Evolutionary conservation across 139 green algal species (phyloP).

Genomic region (Nannochloris sp.): DNA sequence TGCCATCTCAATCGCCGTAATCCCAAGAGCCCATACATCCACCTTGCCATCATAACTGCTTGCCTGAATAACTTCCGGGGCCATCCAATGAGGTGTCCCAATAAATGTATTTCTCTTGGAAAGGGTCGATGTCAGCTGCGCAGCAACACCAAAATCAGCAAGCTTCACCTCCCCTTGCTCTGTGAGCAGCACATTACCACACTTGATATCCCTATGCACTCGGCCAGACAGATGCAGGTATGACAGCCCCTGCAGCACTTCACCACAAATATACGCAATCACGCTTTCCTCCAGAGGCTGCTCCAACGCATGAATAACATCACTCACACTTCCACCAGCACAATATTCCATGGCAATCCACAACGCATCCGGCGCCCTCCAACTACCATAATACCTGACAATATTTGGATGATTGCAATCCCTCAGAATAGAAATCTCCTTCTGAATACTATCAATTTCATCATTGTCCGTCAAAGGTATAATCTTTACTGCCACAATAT

Average conservation of each 20-base stretch:
- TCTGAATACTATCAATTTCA: conserved; percentile 50
- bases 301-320: conserved; percentile 65
- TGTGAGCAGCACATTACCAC: conserved; percentile 90
- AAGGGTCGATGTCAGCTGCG: conserved; percentile 70
- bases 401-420: conserved; percentile 94
- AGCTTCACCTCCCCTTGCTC: conserved; percentile 44
- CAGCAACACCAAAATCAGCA: conserved; percentile 46
- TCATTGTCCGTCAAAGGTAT: conserved; percentile 55
- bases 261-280: conserved; percentile 75
- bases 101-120: conserved; percentile 93
- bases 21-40: conserved; percentile 88
- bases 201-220: conserved; percentile 94
- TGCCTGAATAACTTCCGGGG: conserved; percentile 88
- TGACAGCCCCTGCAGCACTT: conserved; percentile 74
- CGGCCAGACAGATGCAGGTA: conserved; percentile 75
- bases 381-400: conserved; percentile 65
- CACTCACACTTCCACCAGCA: conserved; percentile 77
- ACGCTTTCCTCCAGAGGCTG: conserved; percentile 55
- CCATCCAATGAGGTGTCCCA: conserved; percentile 95
- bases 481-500: conserved; percentile 82
- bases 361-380: conserved; percentile 44
- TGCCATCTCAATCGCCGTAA: conserved; percentile 86
- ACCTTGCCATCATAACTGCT: conserved; percentile 88
- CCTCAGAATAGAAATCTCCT: conserved; percentile 71
- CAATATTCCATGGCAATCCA: conserved; percentile 99